Evolutionary conservation across 176 grass and related monocot species (phyloP).

Genomic region (Eragrostis nindensis): DNA sequence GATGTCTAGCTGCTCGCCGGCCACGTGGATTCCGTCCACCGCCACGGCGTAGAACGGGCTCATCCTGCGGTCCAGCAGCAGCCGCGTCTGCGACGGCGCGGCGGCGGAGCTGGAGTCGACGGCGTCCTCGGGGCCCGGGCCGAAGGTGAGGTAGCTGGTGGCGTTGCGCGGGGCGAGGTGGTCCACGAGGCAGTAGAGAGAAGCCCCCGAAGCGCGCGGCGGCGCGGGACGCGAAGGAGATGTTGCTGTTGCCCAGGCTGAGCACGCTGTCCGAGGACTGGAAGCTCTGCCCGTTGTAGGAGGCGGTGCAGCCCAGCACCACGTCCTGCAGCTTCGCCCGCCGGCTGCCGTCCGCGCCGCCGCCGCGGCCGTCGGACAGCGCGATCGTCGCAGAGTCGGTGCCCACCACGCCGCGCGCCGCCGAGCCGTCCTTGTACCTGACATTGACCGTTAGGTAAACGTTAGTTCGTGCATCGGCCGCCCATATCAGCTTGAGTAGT

Average conservation of each 20-base stretch:
- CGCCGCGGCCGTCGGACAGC: slow-evolving; percentile 26
- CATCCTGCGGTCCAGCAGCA: slow-evolving; percentile 60
- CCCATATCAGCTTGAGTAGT: not conserved
- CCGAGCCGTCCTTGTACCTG: slow-evolving; percentile 81
- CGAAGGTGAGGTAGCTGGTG: slow-evolving; percentile 85
- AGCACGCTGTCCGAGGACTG: slow-evolving; percentile 77
- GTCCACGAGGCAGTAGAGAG: slow-evolving; percentile 99
- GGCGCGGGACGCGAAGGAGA: slow-evolving; percentile 78
- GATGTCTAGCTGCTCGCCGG: slow-evolving; percentile 54
- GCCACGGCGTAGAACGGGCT: slow-evolving; percentile 72
- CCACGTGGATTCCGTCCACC: slow-evolving; percentile 40
- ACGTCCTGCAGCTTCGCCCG: slow-evolving; percentile 68
- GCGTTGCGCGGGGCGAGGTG: slow-evolving; percentile 87
- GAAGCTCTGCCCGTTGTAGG: slow-evolving; percentile 60
- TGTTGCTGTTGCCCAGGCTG: slow-evolving; percentile 77
- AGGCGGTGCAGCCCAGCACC: slow-evolving; percentile 82
- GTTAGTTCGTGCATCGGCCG: not conserved
- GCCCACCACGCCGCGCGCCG: slow-evolving; percentile 60
- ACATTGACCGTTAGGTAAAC: not conserved
- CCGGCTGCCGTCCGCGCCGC: not conserved
- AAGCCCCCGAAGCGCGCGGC: slow-evolving; percentile 69
- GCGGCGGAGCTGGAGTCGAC: not conserved
- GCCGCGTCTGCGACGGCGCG: slow-evolving; percentile 43
- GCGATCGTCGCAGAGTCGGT: slow-evolving; percentile 78
- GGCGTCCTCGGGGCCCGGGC: slow-evolving; percentile 15